These are phyloP conservation scores for Plasmodium reichenowi DNA, from an alignment of 169 alveolate species.

Conservation along the genomic window DNA sequence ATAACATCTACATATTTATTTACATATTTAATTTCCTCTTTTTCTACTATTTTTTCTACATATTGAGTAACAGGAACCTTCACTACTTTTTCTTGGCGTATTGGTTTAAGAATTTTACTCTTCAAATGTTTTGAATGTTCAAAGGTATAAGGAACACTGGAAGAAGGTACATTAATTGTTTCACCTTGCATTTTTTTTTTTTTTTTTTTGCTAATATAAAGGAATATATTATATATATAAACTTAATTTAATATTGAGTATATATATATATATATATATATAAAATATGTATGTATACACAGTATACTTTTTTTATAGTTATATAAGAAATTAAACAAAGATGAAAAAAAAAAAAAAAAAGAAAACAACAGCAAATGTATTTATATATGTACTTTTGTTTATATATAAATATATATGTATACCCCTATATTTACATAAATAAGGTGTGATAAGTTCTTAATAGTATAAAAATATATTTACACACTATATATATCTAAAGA, in stretches of 20 bases:
- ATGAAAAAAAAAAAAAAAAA: neutral
- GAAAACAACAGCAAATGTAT: neutral
- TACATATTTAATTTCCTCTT: constrained; percentile 66
- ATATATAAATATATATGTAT: constrained; percentile 6
- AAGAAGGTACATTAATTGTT: constrained; percentile 2
- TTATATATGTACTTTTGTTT: neutral
- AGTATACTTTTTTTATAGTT: too few species aligned
- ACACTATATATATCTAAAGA: constrained; percentile 5
- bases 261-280: constrained; percentile 3
- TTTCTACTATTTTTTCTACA: constrained; percentile 71
- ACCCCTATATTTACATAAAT: neutral
- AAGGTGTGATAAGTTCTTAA: neutral
- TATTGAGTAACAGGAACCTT: constrained; percentile 73
- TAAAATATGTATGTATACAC: constrained; percentile 12
- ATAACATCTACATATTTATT: constrained; percentile 72
- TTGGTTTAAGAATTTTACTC: constrained; percentile 71
- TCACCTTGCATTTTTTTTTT: constrained; percentile 38
- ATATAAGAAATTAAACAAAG: too few species aligned
- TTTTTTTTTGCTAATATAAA: constrained; percentile 6
- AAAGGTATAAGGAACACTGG: constrained; percentile 46
- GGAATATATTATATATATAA: constrained; percentile 2
- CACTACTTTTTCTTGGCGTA: constrained; percentile 73
- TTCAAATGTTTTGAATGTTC: constrained; percentile 67
- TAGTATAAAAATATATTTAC: constrained; percentile 2
- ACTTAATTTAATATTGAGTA: neutral